Evolutionary conservation across 495 filamentous ascomycete species (phyloP), one percentile per base, ranked within the genome.

Genomic region (Lepraria neglecta): DNA sequence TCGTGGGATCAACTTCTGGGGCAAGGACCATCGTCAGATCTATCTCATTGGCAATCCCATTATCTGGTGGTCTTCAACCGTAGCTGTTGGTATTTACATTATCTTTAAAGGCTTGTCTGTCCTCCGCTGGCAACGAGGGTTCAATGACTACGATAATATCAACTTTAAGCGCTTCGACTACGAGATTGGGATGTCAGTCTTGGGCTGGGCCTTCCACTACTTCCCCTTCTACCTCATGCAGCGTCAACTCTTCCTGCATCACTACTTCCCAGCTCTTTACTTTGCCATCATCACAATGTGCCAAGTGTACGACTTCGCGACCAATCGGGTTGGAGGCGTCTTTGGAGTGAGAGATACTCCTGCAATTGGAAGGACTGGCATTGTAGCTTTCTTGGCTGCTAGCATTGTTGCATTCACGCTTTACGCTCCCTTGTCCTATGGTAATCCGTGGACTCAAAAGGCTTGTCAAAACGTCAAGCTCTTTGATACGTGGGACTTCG

Each of bases 1-100:
- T 64, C 91, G 94, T 64, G 94, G 94, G 61, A 98, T 98, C 80
- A 98, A 98, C 77, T 98, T 98, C 82, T 98, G 94, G 94, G 94
- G 94, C 61, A 91, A 88, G 67, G 82, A 96, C 59, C 78, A 95
- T 69, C 89, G 91, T 63, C 94, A 98, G 75, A 88, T 98, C 65
- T 98, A 98, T 72, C 85, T 98, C 6, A 86, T 96, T 48, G 94
- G 94, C 58, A 98, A 98, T 72, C 95, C 94, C 2, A 73, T 97
- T 59, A 85, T 98, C 65, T 98, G 94, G 94, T 97, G 89, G 87
- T 85, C 84, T 12, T 90, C 88, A 3, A 96, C 89, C 28, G 78
- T 81, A n/a, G 89, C 90, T 3, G 81, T 98, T 61, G 84, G 74
- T 27, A 73, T 90, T 44, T 98, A 95, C 65, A 71, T 85, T 51